Base-by-base conservation (phyloP, 139 green algal genomes). In the Microglena sp. region DNA sequence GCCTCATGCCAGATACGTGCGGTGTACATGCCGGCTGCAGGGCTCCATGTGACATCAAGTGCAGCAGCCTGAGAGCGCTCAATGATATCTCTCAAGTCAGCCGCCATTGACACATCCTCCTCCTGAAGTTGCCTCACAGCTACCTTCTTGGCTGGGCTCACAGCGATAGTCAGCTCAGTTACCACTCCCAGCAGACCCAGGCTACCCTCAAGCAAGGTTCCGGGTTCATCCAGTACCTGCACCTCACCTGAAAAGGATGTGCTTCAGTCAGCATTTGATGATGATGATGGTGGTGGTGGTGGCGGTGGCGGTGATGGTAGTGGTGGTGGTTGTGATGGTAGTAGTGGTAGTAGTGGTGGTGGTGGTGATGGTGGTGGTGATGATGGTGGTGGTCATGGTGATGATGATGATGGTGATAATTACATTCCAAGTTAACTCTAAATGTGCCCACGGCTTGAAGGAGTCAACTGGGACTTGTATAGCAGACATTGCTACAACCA, bases 1-100 rank as follows among this genome's bases (percentile, higher is more conserved):
- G 66, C 64, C 26, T 62, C 62, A 30, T 71, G 62, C 72, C 72
- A 78, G 24, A 78, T 67, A 5, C 72, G 61, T 4, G 72, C 67
- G 18, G 69, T 72, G 56, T 74, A 78, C 44, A 78, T 67, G 27
- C 60, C 66, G 15, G 72, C 72, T 1, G 35, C 66, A 43, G 72
- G 72, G 66, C 66, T 74, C 72, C 72, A 78, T 11, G 62, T 78
- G 7, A 78, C 56, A 31, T 78, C 72, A 33, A 78, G 55, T 5
- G 66, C 24, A 21, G 67, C 11, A 5, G 71, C 71, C 59, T 54
- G 40, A 27, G 46, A 68, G 44, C 74, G 67, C 32, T 78, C 72
- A 33, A 78, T 78, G 30, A 78, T 68, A 30, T 78, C 66, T 5
- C 66, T 55, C 18, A 78, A 45, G 40, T 78, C 67, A 1, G 56